Base-by-base conservation (phyloP, 208 protist genomes). In the Trypanosoma platydactyli region DNA sequence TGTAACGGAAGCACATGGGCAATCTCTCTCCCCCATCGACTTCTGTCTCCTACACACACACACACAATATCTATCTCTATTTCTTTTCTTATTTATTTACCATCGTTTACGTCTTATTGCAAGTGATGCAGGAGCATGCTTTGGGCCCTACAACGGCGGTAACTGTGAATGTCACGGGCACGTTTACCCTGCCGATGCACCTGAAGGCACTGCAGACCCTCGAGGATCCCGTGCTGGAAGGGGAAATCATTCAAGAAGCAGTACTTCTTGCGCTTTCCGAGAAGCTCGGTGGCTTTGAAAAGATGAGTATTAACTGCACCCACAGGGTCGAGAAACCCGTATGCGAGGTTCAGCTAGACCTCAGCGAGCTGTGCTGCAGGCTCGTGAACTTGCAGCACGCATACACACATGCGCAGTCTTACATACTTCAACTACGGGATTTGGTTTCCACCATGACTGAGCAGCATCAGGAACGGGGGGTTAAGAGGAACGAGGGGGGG, bases 201-300 rank as follows among this genome's bases (percentile, higher is more conserved):
- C 62, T 88, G 5, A 50, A 64, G 53, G 45, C 85, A 16, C 77
- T 94, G n/a, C 59, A 77, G 12, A 72, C 60, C 20, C 53, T 95
- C 12, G 67, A 76, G 27, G 89, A 95, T 51, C 66, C 75, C 6
- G 30, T 76, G 22, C 50, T 95, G 59, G 77, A 89, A 71, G 63
- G 74, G 22, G 81, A 86, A 18, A 88, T 95, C 15, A 46, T 91
- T 22, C 58, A 78, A 60, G 89, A 95, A 61, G 79, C 82, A 5
- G 75, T 84, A 13, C 72, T 72, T 11, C 67, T 93, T 20, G 76
- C 81, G 0, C 77, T 95, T 27, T 74, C 72, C n/a, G 86, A 95
- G 62, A 68, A 70, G 25, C 64, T 95, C 3, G 82, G 83, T 38
- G 79, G 77, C 62, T 92, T 95, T 66, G 83, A 88, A 29, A 71